A percentile compares a stretch with the other conserved stretches of the same genome.
Conservation (phyloP, 257 asterid species). For the Schizonepeta tenuifolia region DNA sequence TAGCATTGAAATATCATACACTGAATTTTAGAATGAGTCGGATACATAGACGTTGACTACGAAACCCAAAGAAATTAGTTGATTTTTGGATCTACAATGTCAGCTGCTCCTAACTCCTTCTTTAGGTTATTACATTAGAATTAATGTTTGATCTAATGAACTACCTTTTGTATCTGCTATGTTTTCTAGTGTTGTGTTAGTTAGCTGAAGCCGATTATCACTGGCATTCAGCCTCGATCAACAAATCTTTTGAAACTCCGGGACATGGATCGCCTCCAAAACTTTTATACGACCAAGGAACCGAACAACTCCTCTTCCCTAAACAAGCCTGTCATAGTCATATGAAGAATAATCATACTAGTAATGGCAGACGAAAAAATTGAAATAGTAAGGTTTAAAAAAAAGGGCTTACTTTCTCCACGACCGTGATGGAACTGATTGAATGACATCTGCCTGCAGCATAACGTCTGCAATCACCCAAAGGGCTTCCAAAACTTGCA, state of each 20-base stretch:
- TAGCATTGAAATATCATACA: neutral
- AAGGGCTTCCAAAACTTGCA: conserved; percentile 53
- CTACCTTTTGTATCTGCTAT: conserved; percentile 10
- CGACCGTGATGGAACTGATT: conserved; percentile 49
- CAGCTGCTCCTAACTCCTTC: neutral
- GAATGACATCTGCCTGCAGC: conserved; percentile 58
- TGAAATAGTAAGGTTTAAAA: neutral
- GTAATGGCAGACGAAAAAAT: neutral
- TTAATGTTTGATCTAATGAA: conserved; percentile 5
- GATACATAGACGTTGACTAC: neutral
- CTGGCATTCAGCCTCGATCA: conserved; percentile 60
- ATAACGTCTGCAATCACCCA: conserved; percentile 54
- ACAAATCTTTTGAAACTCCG: conserved; percentile 49
- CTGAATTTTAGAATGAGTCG: neutral
- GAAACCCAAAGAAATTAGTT: neutral
- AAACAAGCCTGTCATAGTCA: conserved; percentile 55
- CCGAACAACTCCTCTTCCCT: conserved; percentile 55
- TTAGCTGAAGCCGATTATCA: conserved; percentile 24
- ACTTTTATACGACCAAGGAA: conserved; percentile 42
- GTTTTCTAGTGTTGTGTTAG: conserved; percentile 22
- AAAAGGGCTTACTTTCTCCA: conserved; percentile 51
- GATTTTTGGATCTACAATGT: neutral
- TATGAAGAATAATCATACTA: neutral
- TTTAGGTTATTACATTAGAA: neutral
- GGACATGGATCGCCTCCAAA: conserved; percentile 71